phyloP scores from a whole-genome alignment of 306 rosid genomes.

The Acacia melanoxylon region DNA sequence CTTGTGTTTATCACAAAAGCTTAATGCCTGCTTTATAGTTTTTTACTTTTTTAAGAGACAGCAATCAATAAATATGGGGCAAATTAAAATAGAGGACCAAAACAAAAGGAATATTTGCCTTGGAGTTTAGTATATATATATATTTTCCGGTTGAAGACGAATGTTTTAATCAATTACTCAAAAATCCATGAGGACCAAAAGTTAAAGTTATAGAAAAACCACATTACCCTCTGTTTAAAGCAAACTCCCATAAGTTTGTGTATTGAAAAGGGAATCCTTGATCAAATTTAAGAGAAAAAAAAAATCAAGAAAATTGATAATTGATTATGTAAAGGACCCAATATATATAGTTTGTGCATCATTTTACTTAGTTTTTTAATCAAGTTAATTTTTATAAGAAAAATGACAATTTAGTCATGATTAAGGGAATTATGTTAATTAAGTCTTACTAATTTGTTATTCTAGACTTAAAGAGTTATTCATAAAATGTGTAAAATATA shows the following conservation, averaged over 20 bases:
- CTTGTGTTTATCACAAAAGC: slow-evolving; percentile 69
- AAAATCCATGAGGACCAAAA: neutral
- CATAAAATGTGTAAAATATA: no score
- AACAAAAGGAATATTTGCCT: neutral
- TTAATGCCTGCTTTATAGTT: slow-evolving; percentile 2
- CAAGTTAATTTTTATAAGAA: neutral
- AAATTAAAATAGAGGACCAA: neutral
- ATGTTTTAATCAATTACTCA: neutral
- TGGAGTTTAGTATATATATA: neutral
- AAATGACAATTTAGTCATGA: neutral
- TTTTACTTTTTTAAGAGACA: slow-evolving; percentile 10
- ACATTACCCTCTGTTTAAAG: neutral
- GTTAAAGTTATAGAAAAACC: neutral
- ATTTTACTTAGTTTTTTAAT: no score
- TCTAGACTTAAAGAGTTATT: neutral
- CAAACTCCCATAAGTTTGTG: no score
- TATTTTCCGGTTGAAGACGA: neutral
- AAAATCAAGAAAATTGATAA: no score
- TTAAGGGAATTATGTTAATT: no score
- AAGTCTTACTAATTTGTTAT: no score
- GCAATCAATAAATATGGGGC: neutral
- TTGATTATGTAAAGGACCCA: no score
- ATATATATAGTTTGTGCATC: no score
- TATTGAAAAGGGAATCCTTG: no score
- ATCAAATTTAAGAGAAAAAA: no score